phyloP scores from a whole-genome alignment of 768 basidiomycete genomes.

The Chiua virens region DNA sequence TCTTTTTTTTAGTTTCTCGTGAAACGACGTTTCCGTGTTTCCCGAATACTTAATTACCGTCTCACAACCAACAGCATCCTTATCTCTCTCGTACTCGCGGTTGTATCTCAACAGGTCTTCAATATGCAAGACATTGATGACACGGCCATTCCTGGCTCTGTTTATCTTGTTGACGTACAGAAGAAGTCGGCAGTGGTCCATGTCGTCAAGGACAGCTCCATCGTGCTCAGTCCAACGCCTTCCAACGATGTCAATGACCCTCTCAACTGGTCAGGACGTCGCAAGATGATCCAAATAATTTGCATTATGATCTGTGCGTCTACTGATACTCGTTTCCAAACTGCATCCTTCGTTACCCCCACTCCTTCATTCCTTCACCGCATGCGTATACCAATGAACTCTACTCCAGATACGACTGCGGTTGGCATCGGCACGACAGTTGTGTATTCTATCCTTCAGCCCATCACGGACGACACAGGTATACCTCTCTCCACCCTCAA shows the following conservation, averaged over 20 bases:
- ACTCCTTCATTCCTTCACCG: too few relatives aligned
- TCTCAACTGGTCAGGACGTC: slow-evolving; percentile 19
- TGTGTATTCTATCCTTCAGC: slow-evolving; percentile 19
- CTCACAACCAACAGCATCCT: too few relatives aligned
- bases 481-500: slow-evolving; percentile 20
- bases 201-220: slow-evolving; percentile 11
- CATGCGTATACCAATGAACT: too few relatives aligned
- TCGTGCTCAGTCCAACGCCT: slow-evolving; percentile 25
- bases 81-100: not conserved
- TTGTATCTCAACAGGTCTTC: not conserved
- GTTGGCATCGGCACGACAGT: slow-evolving; percentile 19
- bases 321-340: not conserved
- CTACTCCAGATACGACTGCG: slow-evolving; percentile 14
- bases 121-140: slow-evolving; percentile 16
- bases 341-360: too few relatives aligned
- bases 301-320: slow-evolving; percentile 21
- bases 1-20: too few relatives aligned
- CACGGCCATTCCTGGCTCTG: slow-evolving; percentile 21
- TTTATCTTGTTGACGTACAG: slow-evolving; percentile 26
- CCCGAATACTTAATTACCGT: too few relatives aligned
- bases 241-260: slow-evolving; percentile 25
- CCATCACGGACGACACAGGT: slow-evolving; percentile 16
- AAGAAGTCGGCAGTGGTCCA: slow-evolving; percentile 12
- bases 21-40: too few relatives aligned
- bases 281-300: slow-evolving; percentile 11